Conservation (phyloP, 306 rosid species). For the Pterocarpus macrocarpus region DNA sequence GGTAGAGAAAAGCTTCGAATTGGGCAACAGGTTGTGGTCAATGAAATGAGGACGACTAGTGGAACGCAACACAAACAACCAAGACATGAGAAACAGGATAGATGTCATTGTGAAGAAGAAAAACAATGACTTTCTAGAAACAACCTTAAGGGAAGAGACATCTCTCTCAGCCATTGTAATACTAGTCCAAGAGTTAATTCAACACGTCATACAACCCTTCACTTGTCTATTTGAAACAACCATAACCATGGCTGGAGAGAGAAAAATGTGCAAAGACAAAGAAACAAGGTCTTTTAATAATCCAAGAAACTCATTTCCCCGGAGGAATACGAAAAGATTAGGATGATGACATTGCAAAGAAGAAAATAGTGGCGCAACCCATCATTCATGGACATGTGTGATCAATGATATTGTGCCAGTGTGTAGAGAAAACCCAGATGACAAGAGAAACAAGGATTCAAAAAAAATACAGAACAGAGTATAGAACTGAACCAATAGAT, state of each 20-base stretch:
- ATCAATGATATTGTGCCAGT: neutral
- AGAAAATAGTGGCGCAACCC: neutral
- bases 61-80: constrained; percentile 71
- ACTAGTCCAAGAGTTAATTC: neutral
- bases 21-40: constrained; percentile 53
- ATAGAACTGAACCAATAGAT: no score
- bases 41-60: constrained; percentile 46
- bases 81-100: constrained; percentile 60
- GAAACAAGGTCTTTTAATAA: neutral
- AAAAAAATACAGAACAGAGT: constrained; percentile 6
- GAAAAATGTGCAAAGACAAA: neutral
- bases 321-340: neutral
- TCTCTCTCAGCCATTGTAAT: constrained; percentile 46
- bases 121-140: constrained; percentile 61
- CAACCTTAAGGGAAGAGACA: constrained; percentile 42
- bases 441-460: neutral
- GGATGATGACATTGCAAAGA: neutral
- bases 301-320: neutral
- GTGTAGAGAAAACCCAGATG: constrained; percentile 1
- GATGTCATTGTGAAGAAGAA: constrained; percentile 62
- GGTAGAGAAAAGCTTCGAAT: constrained; percentile 47
- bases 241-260: constrained; percentile 27
- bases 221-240: constrained; percentile 32
- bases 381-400: neutral
- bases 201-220: constrained; percentile 5